Evolutionary conservation across 83 land plant species (phyloP).

Genomic region (Picea mariana): DNA sequence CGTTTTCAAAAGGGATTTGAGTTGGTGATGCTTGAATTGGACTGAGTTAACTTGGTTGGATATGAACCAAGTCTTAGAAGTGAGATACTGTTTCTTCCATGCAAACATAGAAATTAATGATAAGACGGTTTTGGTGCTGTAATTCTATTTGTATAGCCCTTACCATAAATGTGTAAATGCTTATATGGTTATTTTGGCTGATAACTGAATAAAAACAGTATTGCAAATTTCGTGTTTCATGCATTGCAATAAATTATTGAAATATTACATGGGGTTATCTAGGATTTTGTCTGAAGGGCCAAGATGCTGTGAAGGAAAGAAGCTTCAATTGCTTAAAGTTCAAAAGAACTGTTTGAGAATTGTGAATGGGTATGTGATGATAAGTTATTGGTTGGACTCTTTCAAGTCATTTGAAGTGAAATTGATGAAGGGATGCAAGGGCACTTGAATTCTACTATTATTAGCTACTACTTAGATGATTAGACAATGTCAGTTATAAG

Average conservation of each 20-base stretch:
- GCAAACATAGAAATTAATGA: background rate
- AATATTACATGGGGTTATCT: too few species aligned
- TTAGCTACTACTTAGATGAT: too few species aligned
- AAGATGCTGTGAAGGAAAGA: too few species aligned
- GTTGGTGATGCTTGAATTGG: background rate
- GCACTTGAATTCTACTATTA: too few species aligned
- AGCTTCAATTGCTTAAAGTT: too few species aligned
- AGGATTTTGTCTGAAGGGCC: too few species aligned
- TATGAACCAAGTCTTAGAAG: background rate
- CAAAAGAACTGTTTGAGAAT: too few species aligned
- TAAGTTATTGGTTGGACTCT: too few species aligned
- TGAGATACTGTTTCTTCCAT: background rate
- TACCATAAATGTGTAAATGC: background rate
- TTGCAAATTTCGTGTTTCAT: background rate
- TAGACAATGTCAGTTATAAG: too few species aligned
- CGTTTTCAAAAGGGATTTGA: background rate
- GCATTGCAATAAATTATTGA: background rate
- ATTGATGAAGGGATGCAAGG: too few species aligned
- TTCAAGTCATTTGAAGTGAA: too few species aligned
- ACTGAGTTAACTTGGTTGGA: background rate
- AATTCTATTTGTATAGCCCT: background rate
- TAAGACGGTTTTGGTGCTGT: background rate
- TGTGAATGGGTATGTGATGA: too few species aligned
- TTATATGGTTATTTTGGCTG: background rate
- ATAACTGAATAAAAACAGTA: background rate